Evolutionary conservation across 768 basidiomycete genomes (phyloP).

Genomic region (Amanita thiersii): DNA sequence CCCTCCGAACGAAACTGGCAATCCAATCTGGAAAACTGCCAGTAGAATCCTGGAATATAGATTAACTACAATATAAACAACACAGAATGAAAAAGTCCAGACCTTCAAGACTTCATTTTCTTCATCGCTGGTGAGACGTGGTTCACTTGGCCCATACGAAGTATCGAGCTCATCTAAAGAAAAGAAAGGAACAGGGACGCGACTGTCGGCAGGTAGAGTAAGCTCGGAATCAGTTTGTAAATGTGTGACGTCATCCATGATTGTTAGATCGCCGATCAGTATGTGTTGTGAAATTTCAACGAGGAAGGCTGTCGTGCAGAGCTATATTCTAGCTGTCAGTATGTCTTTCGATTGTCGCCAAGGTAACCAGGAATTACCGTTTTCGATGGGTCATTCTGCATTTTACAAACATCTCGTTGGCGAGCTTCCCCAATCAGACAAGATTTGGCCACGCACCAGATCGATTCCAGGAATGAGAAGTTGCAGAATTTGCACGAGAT

Average conservation of each 20-base stretch:
- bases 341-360: constrained; percentile 6
- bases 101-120: constrained; percentile 65
- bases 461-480: constrained; percentile 84
- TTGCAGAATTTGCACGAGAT: constrained; percentile 72
- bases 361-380: constrained; percentile 38
- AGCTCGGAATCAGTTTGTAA: constrained; percentile 23
- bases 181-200: constrained; percentile 27
- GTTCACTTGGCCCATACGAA: constrained; percentile 23
- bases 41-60: constrained; percentile 44
- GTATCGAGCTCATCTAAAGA: constrained; percentile 29
- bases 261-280: constrained; percentile 59
- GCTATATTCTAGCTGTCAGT: constrained; percentile 24
- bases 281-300: constrained; percentile 70
- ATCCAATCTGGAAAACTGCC: constrained; percentile 78
- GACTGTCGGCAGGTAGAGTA: constrained; percentile 19
- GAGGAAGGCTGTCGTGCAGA: constrained; percentile 71
- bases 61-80: constrained; percentile 1
- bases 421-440: background rate
- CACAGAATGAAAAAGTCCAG: background rate
- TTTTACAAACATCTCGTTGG: background rate
- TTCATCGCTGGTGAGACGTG: constrained; percentile 44
- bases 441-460: constrained; percentile 40
- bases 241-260: background rate
- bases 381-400: constrained; percentile 70
- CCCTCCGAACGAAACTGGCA: constrained; percentile 68